phyloP scores from a whole-genome alignment of 192 early-diverging fungal species.

The Entomortierella chlamydospora region DNA sequence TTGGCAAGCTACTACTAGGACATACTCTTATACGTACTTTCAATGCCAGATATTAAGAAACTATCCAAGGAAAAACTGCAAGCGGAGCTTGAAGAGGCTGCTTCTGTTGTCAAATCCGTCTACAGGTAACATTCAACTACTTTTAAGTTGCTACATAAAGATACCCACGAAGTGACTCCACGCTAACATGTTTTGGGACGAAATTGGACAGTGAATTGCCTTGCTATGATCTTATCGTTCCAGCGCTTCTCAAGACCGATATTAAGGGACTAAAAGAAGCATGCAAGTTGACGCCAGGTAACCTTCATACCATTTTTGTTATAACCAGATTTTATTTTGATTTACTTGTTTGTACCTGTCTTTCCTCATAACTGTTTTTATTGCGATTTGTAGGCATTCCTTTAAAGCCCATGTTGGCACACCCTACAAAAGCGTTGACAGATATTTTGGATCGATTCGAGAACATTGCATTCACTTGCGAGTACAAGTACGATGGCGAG shows the following conservation, averaged over 20 bases:
- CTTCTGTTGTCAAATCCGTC: conserved; percentile 66
- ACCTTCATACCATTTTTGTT: background rate
- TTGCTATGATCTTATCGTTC: conserved; percentile 92
- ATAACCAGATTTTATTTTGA: background rate
- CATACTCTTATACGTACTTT: too few relatives aligned
- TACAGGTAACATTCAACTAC: conserved; percentile 41
- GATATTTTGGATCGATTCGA: conserved; percentile 97
- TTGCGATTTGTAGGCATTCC: conserved; percentile 79
- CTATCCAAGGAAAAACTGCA: conserved; percentile 44
- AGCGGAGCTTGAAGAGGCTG: conserved; percentile 58
- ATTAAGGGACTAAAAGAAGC: conserved; percentile 71
- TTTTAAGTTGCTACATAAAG: too few relatives aligned
- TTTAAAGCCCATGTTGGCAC: conserved; percentile 99
- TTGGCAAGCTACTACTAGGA: background rate
- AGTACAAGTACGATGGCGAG: conserved; percentile 96
- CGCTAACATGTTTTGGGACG: too few relatives aligned
- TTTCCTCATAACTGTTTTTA: background rate
- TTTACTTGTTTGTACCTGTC: background rate
- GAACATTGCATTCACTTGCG: conserved; percentile 92
- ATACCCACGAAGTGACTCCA: too few relatives aligned
- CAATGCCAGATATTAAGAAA: conserved; percentile 44
- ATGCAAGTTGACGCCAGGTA: conserved; percentile 94
- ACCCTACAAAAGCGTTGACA: conserved; percentile 93
- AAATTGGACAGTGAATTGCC: conserved; percentile 83
- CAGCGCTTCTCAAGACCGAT: conserved; percentile 82